A percentile compares a stretch with the other conserved stretches of the same genome.
Evolutionary conservation across 176 grass and related monocot species (phyloP).

Genomic region (Neostapfia colusana): DNA sequence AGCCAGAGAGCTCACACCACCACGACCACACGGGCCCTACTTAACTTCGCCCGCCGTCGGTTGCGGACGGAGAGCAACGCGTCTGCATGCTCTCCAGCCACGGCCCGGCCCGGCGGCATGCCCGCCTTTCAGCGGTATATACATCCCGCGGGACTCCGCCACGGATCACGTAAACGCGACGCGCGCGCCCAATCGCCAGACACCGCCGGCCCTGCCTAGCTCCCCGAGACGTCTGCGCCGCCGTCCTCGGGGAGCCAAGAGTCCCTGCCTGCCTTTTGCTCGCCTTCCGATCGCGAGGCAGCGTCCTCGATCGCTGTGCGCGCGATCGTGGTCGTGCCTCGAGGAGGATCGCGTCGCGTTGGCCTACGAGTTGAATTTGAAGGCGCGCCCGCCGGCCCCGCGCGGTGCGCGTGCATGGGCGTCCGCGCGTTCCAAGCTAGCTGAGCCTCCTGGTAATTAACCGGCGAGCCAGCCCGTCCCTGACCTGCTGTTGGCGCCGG

Average conservation of each 20-base stretch:
- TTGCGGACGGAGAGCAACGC: slow-evolving; percentile 10
- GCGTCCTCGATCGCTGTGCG: neutral
- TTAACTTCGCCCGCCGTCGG: slow-evolving; percentile 2
- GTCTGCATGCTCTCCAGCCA: slow-evolving; percentile 14
- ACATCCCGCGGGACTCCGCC: neutral
- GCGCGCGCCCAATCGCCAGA: neutral
- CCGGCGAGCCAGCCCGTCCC: no score
- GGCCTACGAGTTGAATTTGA: neutral
- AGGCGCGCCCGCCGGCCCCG: neutral
- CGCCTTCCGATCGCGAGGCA: no score
- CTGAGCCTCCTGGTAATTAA: no score
- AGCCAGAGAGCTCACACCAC: slow-evolving; percentile 5
- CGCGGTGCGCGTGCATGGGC: slow-evolving; percentile 19
- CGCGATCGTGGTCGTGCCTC: neutral
- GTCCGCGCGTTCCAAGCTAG: no score
- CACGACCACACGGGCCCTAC: neutral
- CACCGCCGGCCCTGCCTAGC: neutral
- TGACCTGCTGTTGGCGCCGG: slow-evolving; percentile 1
- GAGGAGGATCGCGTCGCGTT: neutral
- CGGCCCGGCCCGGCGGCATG: neutral
- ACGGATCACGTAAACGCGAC: neutral
- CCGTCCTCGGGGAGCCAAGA: slow-evolving; percentile 11
- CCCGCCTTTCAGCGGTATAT: slow-evolving; percentile 12
- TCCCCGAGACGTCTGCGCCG: neutral
- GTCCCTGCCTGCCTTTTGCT: neutral